Percentiles rank a stretch among this genome's conserved stretches.
Evolutionary conservation across 2,329 filamentous ascomycete species (phyloP).

Genomic region (Hymenoscyphus fructigenus): DNA sequence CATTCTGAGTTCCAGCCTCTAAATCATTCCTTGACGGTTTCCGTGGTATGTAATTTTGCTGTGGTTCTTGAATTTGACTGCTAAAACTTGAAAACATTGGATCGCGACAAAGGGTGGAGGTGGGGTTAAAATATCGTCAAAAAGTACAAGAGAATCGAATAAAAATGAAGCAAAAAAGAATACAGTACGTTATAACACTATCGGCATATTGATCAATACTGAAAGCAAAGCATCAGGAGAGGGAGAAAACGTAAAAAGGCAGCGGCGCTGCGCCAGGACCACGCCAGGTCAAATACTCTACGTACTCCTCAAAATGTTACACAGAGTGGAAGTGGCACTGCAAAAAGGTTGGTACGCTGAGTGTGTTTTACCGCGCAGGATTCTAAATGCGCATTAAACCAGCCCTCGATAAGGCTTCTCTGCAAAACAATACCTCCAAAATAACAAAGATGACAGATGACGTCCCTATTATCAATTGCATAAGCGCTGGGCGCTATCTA

Average conservation of each 20-base stretch:
- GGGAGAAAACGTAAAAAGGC: neutral
- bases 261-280: neutral
- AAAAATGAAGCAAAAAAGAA: neutral
- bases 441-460: slow-evolving; percentile 4
- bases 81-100: slow-evolving; percentile 15
- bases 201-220: slow-evolving; percentile 2
- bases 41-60: slow-evolving; percentile 9
- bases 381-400: slow-evolving; percentile 6
- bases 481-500: neutral
- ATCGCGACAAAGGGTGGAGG: neutral
- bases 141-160: neutral
- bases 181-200: neutral
- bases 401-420: neutral
- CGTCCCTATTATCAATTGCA: neutral
- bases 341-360: slow-evolving; percentile 1
- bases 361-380: slow-evolving; percentile 3
- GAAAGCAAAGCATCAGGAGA: neutral
- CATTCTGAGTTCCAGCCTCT: slow-evolving; percentile 8
- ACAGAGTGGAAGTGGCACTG: neutral
- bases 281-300: neutral
- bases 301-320: neutral
- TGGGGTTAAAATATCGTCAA: neutral
- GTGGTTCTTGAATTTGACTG: slow-evolving; percentile 8
- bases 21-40: slow-evolving; percentile 13
- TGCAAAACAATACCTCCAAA: slow-evolving; percentile 1